Evolutionary conservation across 2,329 filamentous ascomycete genomes (phyloP).

Genomic region (Cladophialophora psammophila): DNA sequence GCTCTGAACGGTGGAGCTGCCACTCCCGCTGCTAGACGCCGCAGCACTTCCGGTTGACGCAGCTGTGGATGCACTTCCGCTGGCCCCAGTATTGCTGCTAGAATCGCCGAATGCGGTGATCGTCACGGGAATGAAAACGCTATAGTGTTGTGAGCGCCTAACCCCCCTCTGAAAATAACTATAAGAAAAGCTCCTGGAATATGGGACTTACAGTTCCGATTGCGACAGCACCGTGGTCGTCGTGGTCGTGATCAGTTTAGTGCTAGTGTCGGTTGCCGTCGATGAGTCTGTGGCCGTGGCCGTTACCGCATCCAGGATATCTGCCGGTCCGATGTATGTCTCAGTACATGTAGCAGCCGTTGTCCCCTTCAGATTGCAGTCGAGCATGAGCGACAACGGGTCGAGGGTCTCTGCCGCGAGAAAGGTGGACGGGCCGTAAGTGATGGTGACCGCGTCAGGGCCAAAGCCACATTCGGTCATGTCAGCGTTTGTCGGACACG

Average conservation of each 20-base stretch:
- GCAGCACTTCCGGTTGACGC: background rate
- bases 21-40: background rate
- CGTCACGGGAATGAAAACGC: constrained; percentile 23
- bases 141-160: constrained; percentile 1
- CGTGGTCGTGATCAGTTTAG: constrained; percentile 23
- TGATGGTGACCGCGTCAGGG: constrained; percentile 33
- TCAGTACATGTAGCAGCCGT: constrained; percentile 34
- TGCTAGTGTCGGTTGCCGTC: constrained; percentile 20
- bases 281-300: constrained; percentile 13
- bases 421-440: constrained; percentile 35
- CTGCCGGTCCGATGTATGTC: constrained; percentile 33
- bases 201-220: constrained; percentile 24
- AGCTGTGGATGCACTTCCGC: constrained; percentile 21
- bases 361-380: constrained; percentile 35
- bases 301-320: constrained; percentile 10
- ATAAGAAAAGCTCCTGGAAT: background rate
- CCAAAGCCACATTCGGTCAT: constrained; percentile 30
- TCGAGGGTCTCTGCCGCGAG: constrained; percentile 24
- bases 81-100: constrained; percentile 14
- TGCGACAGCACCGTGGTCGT: constrained; percentile 21
- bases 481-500: constrained; percentile 29
- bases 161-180: no score
- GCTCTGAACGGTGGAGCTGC: background rate
- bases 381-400: constrained; percentile 25
- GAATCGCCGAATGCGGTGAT: constrained; percentile 23